A percentile compares a stretch with the other conserved stretches of the same genome.
These are phyloP conservation scores for Phaeosphaeriaceae sp. DNA, from an alignment of 2,329 filamentous ascomycete genomes.

Conservation along the genomic window DNA sequence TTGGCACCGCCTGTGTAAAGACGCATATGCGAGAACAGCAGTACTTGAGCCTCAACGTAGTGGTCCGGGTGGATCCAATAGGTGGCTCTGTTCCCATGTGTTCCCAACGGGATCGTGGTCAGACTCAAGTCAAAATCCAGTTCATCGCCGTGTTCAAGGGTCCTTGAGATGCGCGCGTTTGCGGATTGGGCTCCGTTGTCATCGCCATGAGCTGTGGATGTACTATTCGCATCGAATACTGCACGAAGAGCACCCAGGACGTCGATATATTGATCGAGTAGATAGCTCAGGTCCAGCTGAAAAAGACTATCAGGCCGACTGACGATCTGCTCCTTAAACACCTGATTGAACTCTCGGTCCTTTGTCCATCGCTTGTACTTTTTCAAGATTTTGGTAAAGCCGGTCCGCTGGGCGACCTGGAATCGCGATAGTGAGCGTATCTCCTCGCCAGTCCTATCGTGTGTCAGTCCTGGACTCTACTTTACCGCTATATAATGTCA, in stretches of 20 bases:
- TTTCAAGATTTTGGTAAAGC: slow-evolving; percentile 83
- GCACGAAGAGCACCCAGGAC: slow-evolving; percentile 55
- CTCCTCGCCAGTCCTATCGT: slow-evolving; percentile 70
- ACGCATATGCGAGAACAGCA: slow-evolving; percentile 59
- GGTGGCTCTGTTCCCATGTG: slow-evolving; percentile 55
- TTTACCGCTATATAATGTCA: neutral
- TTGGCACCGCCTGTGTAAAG: slow-evolving; percentile 43
- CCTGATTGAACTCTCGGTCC: slow-evolving; percentile 68
- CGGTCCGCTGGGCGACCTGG: slow-evolving; percentile 74
- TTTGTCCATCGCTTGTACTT: slow-evolving; percentile 91
- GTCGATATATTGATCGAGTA: slow-evolving; percentile 59
- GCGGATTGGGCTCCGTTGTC: slow-evolving; percentile 26
- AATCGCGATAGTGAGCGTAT: slow-evolving; percentile 76
- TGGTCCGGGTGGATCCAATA: slow-evolving; percentile 65
- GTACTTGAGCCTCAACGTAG: slow-evolving; percentile 61
- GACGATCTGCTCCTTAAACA: slow-evolving; percentile 73
- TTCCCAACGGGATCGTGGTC: slow-evolving; percentile 56
- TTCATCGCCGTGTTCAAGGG: slow-evolving; percentile 50
- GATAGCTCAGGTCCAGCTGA: slow-evolving; percentile 66
- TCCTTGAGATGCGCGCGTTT: slow-evolving; percentile 48
- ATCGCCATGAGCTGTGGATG: slow-evolving; percentile 16
- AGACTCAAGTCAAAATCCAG: slow-evolving; percentile 61
- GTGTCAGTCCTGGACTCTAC: slow-evolving; percentile 16
- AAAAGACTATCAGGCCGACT: slow-evolving; percentile 75
- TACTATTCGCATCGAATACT: slow-evolving; percentile 49